A percentile compares a stretch with the other conserved stretches of the same genome.
Evolutionary conservation across 768 basidiomycete species (phyloP).

Genomic region (Russula ochroleuca): DNA sequence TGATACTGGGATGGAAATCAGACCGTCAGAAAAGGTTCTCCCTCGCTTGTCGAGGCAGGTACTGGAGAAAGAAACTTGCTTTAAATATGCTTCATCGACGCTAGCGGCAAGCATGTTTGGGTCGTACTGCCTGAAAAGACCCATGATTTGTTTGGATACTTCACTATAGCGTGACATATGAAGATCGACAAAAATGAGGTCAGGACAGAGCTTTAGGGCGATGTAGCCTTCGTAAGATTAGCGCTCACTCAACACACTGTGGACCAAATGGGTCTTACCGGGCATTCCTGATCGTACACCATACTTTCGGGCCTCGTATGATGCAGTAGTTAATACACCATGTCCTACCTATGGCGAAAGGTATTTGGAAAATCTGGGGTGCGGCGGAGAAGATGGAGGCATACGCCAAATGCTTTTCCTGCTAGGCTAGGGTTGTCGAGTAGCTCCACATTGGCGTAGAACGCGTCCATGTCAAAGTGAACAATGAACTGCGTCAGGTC

Average conservation of each 20-base stretch:
- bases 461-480: conserved; percentile 96
- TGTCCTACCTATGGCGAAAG: conserved; percentile 53
- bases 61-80: conserved; percentile 47
- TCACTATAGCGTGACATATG: conserved; percentile 61
- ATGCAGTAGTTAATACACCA: conserved; percentile 84
- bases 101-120: conserved; percentile 71
- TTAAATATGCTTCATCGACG: conserved; percentile 88
- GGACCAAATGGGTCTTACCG: conserved; percentile 40
- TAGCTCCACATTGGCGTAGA: conserved; percentile 78
- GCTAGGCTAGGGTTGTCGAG: conserved; percentile 57
- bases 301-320: conserved; percentile 87
- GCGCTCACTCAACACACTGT: background rate
- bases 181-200: conserved; percentile 64
- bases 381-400: conserved; percentile 23
- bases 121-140: conserved; percentile 65
- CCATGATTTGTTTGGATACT: conserved; percentile 68
- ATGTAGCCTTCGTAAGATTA: conserved; percentile 60
- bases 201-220: conserved; percentile 90
- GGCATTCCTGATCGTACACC: conserved; percentile 96
- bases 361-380: conserved; percentile 27
- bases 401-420: conserved; percentile 71
- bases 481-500: conserved; percentile 84
- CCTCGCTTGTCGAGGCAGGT: background rate
- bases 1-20: conserved; percentile 55
- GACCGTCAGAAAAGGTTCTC: background rate